Conservation (phyloP, 2,329 filamentous ascomycete genomes). For the Leptographium radiaticola region DNA sequence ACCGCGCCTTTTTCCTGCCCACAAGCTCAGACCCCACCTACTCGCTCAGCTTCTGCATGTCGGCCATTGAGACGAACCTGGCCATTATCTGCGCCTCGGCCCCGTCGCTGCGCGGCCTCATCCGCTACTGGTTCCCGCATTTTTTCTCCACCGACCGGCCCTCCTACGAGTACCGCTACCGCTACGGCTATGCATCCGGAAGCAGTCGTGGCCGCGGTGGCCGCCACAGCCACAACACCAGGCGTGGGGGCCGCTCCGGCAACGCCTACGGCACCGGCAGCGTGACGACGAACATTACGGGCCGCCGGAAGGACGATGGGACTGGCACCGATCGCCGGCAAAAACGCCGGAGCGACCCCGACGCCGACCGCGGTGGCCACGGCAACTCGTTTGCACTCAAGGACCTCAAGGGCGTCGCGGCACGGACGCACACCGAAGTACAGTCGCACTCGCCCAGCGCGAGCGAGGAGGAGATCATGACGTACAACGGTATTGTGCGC, state of each 20-base stretch:
- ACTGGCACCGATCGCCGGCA: background rate
- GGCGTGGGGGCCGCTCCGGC: background rate
- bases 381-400: slow-evolving; percentile 12
- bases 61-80: slow-evolving; percentile 26
- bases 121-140: slow-evolving; percentile 12
- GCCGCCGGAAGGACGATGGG: background rate
- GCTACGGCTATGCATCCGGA: background rate
- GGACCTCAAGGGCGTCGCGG: slow-evolving; percentile 8
- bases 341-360: background rate
- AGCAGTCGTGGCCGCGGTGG: background rate
- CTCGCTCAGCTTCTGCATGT: slow-evolving; percentile 23
- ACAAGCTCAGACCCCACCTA: slow-evolving; percentile 15
- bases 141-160: slow-evolving; percentile 10
- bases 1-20: slow-evolving; percentile 19
- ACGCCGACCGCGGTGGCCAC: background rate
- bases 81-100: slow-evolving; percentile 29
- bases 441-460: slow-evolving; percentile 19
- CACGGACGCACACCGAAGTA: slow-evolving; percentile 19
- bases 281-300: slow-evolving; percentile 6
- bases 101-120: slow-evolving; percentile 20
- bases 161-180: slow-evolving; percentile 2
- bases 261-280: slow-evolving; percentile 6
- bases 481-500: slow-evolving; percentile 24
- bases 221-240: background rate
- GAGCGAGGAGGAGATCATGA: slow-evolving; percentile 26